These are phyloP conservation scores for Cryoendolithus antarcticus DNA, from an alignment of 2,329 filamentous ascomycete species.

Conservation along the genomic window DNA sequence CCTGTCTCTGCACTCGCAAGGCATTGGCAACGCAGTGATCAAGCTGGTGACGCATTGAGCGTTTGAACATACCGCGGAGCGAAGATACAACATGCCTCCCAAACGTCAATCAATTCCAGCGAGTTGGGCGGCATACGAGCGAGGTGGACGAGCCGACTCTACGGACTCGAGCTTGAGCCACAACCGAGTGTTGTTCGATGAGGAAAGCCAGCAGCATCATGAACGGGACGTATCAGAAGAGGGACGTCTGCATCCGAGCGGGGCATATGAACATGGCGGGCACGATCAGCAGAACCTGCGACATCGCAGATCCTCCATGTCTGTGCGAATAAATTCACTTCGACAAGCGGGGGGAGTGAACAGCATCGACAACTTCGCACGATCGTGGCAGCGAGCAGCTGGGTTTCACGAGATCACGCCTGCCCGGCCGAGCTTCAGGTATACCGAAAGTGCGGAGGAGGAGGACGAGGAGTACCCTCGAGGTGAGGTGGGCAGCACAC, in stretches of 20 bases:
- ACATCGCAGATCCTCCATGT: constrained; percentile 34
- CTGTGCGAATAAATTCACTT: constrained; percentile 37
- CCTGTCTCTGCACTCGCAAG: too few relatives aligned
- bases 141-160: constrained; percentile 28
- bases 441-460: constrained; percentile 28
- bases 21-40: too few relatives aligned
- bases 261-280: constrained; percentile 4
- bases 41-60: too few relatives aligned
- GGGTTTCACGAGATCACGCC: constrained; percentile 80
- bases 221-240: constrained; percentile 7
- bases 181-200: constrained; percentile 19
- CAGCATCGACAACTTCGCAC: constrained; percentile 84
- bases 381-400: constrained; percentile 83
- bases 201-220: constrained; percentile 12
- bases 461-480: constrained; percentile 28
- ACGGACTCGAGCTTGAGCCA: constrained; percentile 22
- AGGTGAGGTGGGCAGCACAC: constrained; percentile 21
- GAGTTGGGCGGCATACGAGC: constrained; percentile 35
- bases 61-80: too few relatives aligned
- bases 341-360: constrained; percentile 79
- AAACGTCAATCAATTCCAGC: constrained; percentile 25
- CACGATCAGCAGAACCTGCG: constrained; percentile 20
- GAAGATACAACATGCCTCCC: constrained; percentile 17
- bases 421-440: constrained; percentile 60
- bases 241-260: constrained; percentile 1